A percentile compares a stretch with the other conserved stretches of the same genome.
These are phyloP conservation scores for Geotrichum australiense DNA, from an alignment of 1,139 yeast genomes.

Conservation along the genomic window DNA sequence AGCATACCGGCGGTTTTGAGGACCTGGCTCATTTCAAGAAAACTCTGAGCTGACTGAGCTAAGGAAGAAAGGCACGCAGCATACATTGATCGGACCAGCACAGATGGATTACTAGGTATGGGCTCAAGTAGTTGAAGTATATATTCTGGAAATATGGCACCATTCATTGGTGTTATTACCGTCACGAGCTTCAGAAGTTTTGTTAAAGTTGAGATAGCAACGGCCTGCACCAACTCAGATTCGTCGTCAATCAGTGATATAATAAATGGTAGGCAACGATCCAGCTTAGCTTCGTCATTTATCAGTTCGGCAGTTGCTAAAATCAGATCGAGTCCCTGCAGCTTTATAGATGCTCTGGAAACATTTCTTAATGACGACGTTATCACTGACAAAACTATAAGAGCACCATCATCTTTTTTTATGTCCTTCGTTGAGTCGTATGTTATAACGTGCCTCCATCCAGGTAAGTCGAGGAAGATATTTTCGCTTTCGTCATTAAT, in stretches of 20 bases:
- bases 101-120: conserved; percentile 37
- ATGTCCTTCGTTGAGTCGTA: conserved; percentile 26
- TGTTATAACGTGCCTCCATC: conserved; percentile 32
- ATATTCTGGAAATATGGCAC: conserved; percentile 71
- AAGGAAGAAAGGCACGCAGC: conserved; percentile 69
- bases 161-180: conserved; percentile 69
- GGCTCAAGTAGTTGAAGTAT: conserved; percentile 61
- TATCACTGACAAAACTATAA: conserved; percentile 57
- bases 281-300: conserved; percentile 78
- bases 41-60: conserved; percentile 55
- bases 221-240: conserved; percentile 49
- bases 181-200: conserved; percentile 60
- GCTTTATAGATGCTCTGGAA: conserved; percentile 52
- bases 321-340: conserved; percentile 70
- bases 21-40: conserved; percentile 59
- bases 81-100: conserved; percentile 54
- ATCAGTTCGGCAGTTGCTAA: conserved; percentile 70
- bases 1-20: conserved; percentile 42
- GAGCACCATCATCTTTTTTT: conserved; percentile 43
- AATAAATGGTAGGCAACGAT: conserved; percentile 75
- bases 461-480: conserved; percentile 47
- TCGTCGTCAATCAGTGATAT: conserved; percentile 50
- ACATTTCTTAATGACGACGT: conserved; percentile 62
- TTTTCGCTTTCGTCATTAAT: conserved; percentile 29
- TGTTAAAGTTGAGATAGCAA: conserved; percentile 35